Base-by-base conservation (phyloP, 371 early-diverging fungal species). In the Rhizopus sp. region DNA sequence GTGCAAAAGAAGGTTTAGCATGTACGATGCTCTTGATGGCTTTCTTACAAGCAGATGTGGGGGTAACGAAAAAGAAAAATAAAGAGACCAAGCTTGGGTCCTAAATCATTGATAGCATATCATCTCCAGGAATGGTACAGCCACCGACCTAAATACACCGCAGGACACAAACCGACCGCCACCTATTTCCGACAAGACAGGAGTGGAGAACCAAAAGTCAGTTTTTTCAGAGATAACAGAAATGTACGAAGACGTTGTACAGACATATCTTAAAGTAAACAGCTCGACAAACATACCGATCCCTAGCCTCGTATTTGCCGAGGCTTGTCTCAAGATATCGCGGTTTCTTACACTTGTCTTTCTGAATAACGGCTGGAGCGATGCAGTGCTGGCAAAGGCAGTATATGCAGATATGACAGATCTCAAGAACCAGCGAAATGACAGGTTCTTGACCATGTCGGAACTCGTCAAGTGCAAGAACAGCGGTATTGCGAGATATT, bases 1-100 rank as follows among this genome's bases (percentile, higher is more conserved):
- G 90, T 42, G 86, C 92, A 0, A 72, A 88, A 68, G 94, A 93
- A 68, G 88, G 90, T 2, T 69, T 86, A 15, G 83, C 82, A 34
- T 83, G 86, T 54, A 87, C 90, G 0, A 77, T 79, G 46, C 67
- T 89, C 3, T 60, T 92, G 12, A 54, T 83, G 32, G 81, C 82
- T 5, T 74, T 82, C 61, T 70, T 85, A 15, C 85, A 85, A 50
- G 80, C 83, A 5, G 90, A 88, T 53, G 63, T 85, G 33, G 82
- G 87, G 59, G 61, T 64, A 55, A 59, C 23, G 23, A 23, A 23
- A 23, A 23, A 12, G 8, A 23, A 29, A 46, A 7, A 29, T 7
- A 23, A 46, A n/a, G 6, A 3, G 6, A 41, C 6, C n/a, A 13
- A 13, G 4, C n/a, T n/a, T 42, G n/a, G 1, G 15, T n/a, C 4